These are phyloP conservation scores for Platanthera zijinensis DNA, from an alignment of 106 monocot species.

Conservation along the genomic window DNA sequence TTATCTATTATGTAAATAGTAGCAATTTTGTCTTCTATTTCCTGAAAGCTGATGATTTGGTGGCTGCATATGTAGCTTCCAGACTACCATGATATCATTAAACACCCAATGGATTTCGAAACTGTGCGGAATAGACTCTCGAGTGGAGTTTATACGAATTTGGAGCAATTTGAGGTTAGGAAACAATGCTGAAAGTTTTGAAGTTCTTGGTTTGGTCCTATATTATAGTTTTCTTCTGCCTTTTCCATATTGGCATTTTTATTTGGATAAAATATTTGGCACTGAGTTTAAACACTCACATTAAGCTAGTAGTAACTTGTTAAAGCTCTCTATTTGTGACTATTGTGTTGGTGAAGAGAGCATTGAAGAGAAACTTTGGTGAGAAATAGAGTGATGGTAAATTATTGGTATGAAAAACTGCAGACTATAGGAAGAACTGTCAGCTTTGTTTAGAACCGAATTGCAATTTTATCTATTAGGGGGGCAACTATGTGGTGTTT, in stretches of 20 bases:
- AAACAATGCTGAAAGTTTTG: background rate
- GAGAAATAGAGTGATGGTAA: no score
- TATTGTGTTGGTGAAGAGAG: no score
- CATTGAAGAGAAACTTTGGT: no score
- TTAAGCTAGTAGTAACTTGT: background rate
- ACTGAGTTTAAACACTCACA: background rate
- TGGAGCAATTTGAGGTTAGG: slow-evolving; percentile 81
- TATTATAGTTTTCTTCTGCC: background rate
- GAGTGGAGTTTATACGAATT: slow-evolving; percentile 31
- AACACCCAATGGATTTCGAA: slow-evolving; percentile 69
- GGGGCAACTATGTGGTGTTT: no score
- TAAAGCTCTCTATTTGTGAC: background rate
- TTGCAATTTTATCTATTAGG: no score
- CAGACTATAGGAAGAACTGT: no score
- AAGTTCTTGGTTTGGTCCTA: background rate
- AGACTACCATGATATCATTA: slow-evolving; percentile 73
- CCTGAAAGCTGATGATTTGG: background rate
- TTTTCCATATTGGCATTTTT: background rate
- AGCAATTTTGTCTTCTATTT: background rate
- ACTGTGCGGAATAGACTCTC: slow-evolving; percentile 50
- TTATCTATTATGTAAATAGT: background rate
- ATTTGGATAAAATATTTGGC: background rate
- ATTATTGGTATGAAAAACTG: no score
- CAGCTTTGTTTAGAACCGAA: no score
- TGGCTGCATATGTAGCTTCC: slow-evolving; percentile 43